A percentile compares a stretch with the other conserved stretches of the same genome.
These are phyloP conservation scores for Psilocybe sp. DNA, from an alignment of 768 basidiomycete genomes.

Conservation along the genomic window DNA sequence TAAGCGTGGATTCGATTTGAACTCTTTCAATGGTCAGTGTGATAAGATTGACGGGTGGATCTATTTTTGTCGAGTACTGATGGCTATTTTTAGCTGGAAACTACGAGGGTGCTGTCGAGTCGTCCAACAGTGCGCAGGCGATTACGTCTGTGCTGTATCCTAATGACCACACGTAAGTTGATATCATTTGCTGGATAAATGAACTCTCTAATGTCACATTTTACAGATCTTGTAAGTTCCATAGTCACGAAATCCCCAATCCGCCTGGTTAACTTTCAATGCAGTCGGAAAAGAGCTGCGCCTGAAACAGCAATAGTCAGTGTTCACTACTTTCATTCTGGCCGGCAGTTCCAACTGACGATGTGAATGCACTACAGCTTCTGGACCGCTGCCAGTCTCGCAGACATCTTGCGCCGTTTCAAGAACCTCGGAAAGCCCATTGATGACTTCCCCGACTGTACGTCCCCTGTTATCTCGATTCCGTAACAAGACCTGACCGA, in stretches of 20 bases:
- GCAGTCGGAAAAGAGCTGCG: conserved; percentile 84
- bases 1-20: conserved; percentile 88
- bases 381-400: conserved; percentile 86
- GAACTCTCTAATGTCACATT: conserved; percentile 3
- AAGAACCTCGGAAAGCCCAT: conserved; percentile 85
- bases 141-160: conserved; percentile 97
- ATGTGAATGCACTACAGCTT: conserved; percentile 39
- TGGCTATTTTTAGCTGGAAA: conserved; percentile 63
- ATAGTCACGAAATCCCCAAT: neutral
- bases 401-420: conserved; percentile 91
- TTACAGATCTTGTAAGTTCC: conserved; percentile 41
- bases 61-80: neutral
- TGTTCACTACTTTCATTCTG: neutral
- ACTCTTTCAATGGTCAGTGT: conserved; percentile 84
- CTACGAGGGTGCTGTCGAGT: conserved; percentile 86
- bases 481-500: conserved; percentile 3
- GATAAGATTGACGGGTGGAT: neutral
- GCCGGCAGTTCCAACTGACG: neutral
- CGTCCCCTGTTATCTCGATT: conserved; percentile 16
- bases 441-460: conserved; percentile 79
- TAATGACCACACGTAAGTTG: conserved; percentile 78
- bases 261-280: neutral
- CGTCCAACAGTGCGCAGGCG: conserved; percentile 86
- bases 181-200: conserved; percentile 1
- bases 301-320: conserved; percentile 89